Evolutionary conservation across 805 yeast genomes (phyloP).

Genomic region (Kluyveromyces aestuarii): DNA sequence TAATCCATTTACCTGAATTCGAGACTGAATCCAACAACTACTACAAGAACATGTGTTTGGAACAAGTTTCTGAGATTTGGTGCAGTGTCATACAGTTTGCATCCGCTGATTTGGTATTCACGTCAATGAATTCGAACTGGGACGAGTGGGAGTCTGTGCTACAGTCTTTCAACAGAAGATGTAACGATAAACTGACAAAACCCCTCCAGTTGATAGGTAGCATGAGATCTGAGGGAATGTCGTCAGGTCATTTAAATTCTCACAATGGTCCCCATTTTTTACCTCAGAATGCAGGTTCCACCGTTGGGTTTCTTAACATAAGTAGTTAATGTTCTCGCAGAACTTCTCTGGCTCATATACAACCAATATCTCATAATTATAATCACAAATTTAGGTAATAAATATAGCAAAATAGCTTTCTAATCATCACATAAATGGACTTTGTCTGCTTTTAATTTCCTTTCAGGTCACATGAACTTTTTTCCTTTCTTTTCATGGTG

Average conservation of each 20-base stretch:
- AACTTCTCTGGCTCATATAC: too few relatives aligned
- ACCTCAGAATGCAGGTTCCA: neutral
- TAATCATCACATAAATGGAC: neutral
- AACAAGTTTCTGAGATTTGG: slow-evolving; percentile 28
- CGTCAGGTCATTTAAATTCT: neutral
- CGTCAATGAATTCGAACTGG: slow-evolving; percentile 10
- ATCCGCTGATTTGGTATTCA: slow-evolving; percentile 14
- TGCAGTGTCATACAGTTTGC: slow-evolving; percentile 22
- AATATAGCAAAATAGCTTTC: neutral
- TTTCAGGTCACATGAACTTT: neutral
- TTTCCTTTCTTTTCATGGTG: too few relatives aligned
- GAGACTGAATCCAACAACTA: slow-evolving; percentile 27
- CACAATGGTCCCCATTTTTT: neutral
- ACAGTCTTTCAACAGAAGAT: slow-evolving; percentile 16
- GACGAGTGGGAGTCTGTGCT: slow-evolving; percentile 17
- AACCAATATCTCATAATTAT: neutral
- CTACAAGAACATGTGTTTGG: slow-evolving; percentile 28
- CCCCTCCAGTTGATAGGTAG: slow-evolving; percentile 15
- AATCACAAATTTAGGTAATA: neutral
- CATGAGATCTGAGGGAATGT: neutral
- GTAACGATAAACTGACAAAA: slow-evolving; percentile 17
- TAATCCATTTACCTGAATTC: slow-evolving; percentile 25
- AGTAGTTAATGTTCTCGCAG: neutral
- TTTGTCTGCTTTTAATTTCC: neutral
- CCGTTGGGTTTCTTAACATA: slow-evolving; percentile 1